Base-by-base conservation (phyloP, 2,329 filamentous ascomycete species). In the Tolypocladium tropicale region DNA sequence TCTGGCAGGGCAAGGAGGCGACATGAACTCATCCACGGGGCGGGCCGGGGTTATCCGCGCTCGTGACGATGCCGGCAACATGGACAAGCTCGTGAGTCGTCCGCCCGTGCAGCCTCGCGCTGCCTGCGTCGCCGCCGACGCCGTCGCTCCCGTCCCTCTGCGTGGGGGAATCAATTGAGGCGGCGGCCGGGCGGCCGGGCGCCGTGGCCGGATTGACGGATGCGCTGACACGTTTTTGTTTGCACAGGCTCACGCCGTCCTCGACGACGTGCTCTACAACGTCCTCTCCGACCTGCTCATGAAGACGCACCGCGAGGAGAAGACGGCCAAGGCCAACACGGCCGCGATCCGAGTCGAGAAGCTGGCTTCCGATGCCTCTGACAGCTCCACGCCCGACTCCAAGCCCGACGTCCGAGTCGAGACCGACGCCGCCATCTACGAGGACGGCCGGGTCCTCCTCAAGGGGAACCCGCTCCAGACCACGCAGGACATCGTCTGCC, bases 231-330 rank as follows among this genome's bases (percentile, higher is more conserved):
- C 28, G 28, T 33, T 21, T 50, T 49, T 18, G 32, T 32, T 28
- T 28, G n/a, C 50, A 41, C 53, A 86, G 83, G 76, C 83, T 60
- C 79, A 84, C 67, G 74, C 80, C 25, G 81, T 93, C 58, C 78
- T 93, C 65, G 86, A 91, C 65, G 88, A 92, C 66, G 73, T 86
- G 56, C 75, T 93, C 59, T 84, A 88, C 74, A 91, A 89, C 70
- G 81, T 92, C 65, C 79, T 92, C 62, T 85, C 88, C 70, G 86
- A 89, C 68, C 78, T 90, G 53, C 77, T 90, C 60, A 78, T 90
- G 65, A 83, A 88, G 68, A 84, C 83, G 43, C 89, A 93, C 69
- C 86, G 86, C 62, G 81, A 88, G 62, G 89, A 93, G 73, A 92
- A 92, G 75, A 81, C 84, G 60, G 83, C 89, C 54, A 83, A 86